Conservation (phyloP, 176 grass and related monocot genomes). For the Metroxylon sagu region DNA sequence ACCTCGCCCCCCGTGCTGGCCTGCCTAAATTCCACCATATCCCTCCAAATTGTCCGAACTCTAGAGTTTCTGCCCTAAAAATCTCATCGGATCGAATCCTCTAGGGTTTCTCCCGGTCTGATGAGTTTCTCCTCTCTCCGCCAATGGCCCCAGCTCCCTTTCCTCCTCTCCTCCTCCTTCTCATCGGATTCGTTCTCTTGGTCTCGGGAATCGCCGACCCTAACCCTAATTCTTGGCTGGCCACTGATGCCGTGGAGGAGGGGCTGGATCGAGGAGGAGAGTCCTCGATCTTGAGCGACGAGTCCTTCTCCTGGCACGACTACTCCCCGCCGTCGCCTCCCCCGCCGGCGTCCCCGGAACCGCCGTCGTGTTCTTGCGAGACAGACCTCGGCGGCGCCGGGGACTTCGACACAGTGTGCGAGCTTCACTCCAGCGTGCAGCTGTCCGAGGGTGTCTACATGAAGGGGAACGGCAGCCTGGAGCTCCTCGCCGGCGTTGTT, state of each 20-base stretch:
- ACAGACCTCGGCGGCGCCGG: constrained; percentile 65
- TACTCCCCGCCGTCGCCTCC: constrained; percentile 88
- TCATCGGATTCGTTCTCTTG: constrained; percentile 27
- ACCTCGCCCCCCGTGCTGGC: not conserved
- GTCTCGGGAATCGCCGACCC: constrained; percentile 18
- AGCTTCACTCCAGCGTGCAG: constrained; percentile 54
- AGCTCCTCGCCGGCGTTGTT: constrained; percentile 42
- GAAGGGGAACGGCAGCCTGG: constrained; percentile 71
- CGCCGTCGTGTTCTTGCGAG: constrained; percentile 59
- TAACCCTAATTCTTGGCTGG: constrained; percentile 18
- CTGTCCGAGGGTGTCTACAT: constrained; percentile 54
- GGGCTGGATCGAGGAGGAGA: constrained; percentile 35
- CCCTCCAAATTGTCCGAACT: not conserved
- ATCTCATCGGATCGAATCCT: not conserved
- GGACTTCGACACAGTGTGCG: constrained; percentile 60
- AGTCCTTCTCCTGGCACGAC: constrained; percentile 61
- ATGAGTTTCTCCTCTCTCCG: constrained; percentile 51
- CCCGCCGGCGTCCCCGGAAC: constrained; percentile 41
- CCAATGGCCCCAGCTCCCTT: constrained; percentile 49
- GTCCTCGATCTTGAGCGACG: constrained; percentile 66
- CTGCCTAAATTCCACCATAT: too few species aligned
- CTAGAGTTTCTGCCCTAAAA: not conserved
- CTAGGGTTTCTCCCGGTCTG: constrained; percentile 25
- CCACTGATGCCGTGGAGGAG: not conserved
- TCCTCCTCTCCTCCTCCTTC: constrained; percentile 20